Percentiles rank a stretch among this genome's conserved stretches.
These are phyloP conservation scores for Anthostomella pinea DNA, from an alignment of 2,329 filamentous ascomycete genomes.

Conservation along the genomic window DNA sequence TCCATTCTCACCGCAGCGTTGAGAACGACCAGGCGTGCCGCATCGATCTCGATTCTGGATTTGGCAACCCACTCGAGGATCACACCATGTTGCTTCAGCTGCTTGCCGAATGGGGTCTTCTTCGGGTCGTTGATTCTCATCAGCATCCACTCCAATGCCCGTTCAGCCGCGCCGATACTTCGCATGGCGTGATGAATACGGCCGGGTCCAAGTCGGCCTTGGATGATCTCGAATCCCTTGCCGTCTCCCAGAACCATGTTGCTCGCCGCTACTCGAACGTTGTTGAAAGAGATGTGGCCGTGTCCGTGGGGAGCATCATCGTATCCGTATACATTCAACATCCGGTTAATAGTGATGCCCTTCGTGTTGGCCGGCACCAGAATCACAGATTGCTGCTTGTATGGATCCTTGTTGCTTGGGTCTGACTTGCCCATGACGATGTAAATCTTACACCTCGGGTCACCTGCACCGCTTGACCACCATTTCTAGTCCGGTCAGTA, in stretches of 20 bases:
- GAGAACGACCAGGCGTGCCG: conserved; percentile 82
- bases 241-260: conserved; percentile 92
- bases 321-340: conserved; percentile 92
- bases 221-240: conserved; percentile 96
- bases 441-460: conserved; percentile 88
- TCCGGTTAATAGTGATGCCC: conserved; percentile 89
- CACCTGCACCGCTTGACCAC: conserved; percentile 96
- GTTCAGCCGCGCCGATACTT: conserved; percentile 84
- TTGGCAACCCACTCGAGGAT: conserved; percentile 94
- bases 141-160: conserved; percentile 91
- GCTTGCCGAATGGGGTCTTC: conserved; percentile 90
- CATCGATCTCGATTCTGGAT: conserved; percentile 90
- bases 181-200: conserved; percentile 99
- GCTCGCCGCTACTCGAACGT: conserved; percentile 80
- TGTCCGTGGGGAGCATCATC: conserved; percentile 99
- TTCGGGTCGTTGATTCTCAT: conserved; percentile 87
- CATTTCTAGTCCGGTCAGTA: no score
- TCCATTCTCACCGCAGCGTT: conserved; percentile 97
- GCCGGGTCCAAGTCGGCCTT: conserved; percentile 90
- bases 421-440: conserved; percentile 96
- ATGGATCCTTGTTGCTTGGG: conserved; percentile 68
- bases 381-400: conserved; percentile 91
- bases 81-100: conserved; percentile 83
- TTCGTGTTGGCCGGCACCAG: conserved; percentile 78
- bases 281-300: conserved; percentile 83